Base-by-base conservation (phyloP, 2,329 filamentous ascomycete genomes). In the Fusarium chaquense region DNA sequence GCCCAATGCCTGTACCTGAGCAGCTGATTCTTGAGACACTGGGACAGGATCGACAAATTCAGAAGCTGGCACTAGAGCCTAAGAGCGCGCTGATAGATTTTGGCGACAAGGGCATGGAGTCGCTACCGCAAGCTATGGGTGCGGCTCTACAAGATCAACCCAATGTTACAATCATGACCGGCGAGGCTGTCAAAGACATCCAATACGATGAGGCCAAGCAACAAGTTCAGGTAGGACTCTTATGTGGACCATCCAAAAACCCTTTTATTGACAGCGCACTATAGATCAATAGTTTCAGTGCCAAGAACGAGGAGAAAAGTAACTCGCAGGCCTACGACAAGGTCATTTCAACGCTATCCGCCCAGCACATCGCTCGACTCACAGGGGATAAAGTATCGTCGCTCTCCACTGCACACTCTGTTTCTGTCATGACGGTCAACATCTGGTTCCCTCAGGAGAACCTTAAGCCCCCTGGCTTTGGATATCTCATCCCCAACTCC, bases 341-440 rank as follows among this genome's bases (percentile, higher is more conserved):
- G 70, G 87, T 89, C 53, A 85, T 93, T 52, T 90, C 89, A 20
- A 90, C 91, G n/a, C 78, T 92, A 26, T 84, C 84, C 46, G 83
- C 83, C 62, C 80, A 83, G 38, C 72, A 81, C 3, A 81, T 88
- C 18, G 78, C 81, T 51, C 62, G 73, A 28, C 67, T 83, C 32
- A 79, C 81, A 5, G 64, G 71, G 22, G 70, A 74, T 44, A 67
- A 76, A 8, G 81, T 90, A 8, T 83, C 84, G 7, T 77, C 83
- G 33, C 83, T 92, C 13, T 76, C 78, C 20, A 76, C 85, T 44
- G 86, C 87, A 18, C 85, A 87, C 55, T 88, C 90, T 36, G 91
- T 95, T 32, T 94, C 90, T 33, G 94, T 98, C 71, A 94, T 94
- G 90, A 92, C 94, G 4, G 91, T 99, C 65, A 98, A 97, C 80